These are phyloP conservation scores for Phytophthora melonis DNA, from an alignment of 352 stramenopile species.

Conservation along the genomic window DNA sequence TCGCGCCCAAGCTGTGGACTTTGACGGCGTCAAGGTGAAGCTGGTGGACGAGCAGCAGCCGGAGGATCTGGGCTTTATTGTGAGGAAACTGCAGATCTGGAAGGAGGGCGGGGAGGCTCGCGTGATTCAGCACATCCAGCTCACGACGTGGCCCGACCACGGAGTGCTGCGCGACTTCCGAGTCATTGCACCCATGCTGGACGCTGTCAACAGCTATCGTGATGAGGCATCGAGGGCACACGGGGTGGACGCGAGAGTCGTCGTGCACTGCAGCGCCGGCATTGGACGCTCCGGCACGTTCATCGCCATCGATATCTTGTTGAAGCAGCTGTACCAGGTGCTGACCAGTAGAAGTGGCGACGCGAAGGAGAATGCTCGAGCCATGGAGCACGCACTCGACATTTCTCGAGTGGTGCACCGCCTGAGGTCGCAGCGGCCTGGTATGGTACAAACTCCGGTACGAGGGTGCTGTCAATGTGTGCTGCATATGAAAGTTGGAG, in stretches of 20 bases:
- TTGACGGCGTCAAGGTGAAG: conserved; percentile 61
- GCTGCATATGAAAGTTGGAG: background rate
- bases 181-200: conserved; percentile 78
- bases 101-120: conserved; percentile 40
- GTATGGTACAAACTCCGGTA: conserved; percentile 88
- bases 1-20: conserved; percentile 52
- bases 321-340: conserved; percentile 60
- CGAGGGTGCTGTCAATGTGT: conserved; percentile 23
- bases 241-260: conserved; percentile 43
- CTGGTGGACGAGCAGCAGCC: conserved; percentile 52
- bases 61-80: conserved; percentile 48
- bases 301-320: conserved; percentile 85
- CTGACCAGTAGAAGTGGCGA: conserved; percentile 11
- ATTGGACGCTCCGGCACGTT: conserved; percentile 87
- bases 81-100: conserved; percentile 66
- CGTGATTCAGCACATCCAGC: conserved; percentile 74
- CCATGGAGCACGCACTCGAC: conserved; percentile 56
- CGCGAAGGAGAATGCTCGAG: conserved; percentile 29
- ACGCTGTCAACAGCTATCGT: conserved; percentile 66
- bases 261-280: conserved; percentile 86
- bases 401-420: conserved; percentile 66
- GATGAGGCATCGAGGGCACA: conserved; percentile 33
- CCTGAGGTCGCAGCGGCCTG: conserved; percentile 74
- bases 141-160: conserved; percentile 85
- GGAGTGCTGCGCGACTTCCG: conserved; percentile 77